Conservation (phyloP, 305 asterid genomes). For the Ruellia speciosa region DNA sequence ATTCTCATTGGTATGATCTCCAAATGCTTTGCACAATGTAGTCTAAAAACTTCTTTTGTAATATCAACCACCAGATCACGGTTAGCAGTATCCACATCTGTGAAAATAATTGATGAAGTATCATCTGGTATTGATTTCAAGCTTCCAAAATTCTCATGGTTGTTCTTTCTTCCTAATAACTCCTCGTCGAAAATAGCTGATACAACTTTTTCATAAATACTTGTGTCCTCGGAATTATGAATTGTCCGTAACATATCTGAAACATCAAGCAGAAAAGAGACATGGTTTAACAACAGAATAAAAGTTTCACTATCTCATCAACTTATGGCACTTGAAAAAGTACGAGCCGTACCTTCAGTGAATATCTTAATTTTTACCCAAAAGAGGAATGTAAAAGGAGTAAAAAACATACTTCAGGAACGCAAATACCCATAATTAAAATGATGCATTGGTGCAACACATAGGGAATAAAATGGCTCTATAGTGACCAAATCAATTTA, state of each 20-base stretch:
- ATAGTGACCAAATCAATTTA: background rate
- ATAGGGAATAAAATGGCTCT: background rate
- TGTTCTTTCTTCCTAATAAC: slow-evolving; percentile 35
- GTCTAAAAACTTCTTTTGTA: slow-evolving; percentile 54
- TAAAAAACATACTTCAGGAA: slow-evolving; percentile 5
- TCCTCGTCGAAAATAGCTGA: slow-evolving; percentile 75
- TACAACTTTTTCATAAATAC: slow-evolving; percentile 67
- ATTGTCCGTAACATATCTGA: slow-evolving; percentile 80
- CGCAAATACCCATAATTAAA: slow-evolving; percentile 5
- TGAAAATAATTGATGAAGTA: slow-evolving; percentile 45
- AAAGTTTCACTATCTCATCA: background rate
- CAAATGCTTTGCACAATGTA: slow-evolving; percentile 88
- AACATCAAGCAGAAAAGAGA: slow-evolving; percentile 23
- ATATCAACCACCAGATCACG: slow-evolving; percentile 63
- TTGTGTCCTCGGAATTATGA: slow-evolving; percentile 77
- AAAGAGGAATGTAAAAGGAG: background rate
- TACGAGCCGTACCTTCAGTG: slow-evolving; percentile 9
- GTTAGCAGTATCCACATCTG: slow-evolving; percentile 55
- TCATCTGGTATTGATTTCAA: slow-evolving; percentile 45
- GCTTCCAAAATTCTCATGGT: slow-evolving; percentile 49
- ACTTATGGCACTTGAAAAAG: slow-evolving; percentile 14
- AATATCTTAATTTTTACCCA: background rate
- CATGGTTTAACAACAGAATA: slow-evolving; percentile 11
- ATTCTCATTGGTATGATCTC: slow-evolving; percentile 73
- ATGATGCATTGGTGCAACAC: slow-evolving; percentile 1